Base-by-base conservation (phyloP, 1,139 yeast species). In the Pichia inconspicua region DNA sequence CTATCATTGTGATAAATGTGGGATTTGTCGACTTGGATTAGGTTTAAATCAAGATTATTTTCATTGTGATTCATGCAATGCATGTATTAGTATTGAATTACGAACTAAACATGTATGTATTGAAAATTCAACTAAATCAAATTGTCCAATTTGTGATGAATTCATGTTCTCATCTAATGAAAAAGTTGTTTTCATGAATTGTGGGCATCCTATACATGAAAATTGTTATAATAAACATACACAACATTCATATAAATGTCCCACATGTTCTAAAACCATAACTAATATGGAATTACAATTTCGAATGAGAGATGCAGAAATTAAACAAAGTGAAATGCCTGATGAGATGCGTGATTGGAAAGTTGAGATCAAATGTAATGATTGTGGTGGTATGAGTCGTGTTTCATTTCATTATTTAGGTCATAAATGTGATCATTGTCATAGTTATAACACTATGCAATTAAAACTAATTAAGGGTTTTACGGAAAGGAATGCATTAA, bases 191-290 rank as follows among this genome's bases (percentile, higher is more conserved):
- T 88, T 89, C 64, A 88, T 90, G 96, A 77, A 79, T 45, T 90
- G 97, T 66, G 97, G 97, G 4, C 97, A 90, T 66, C 87, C 95
- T 44, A 89, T 90, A 53, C 97, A 90, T 66, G 89, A 88, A 62
- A 64, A 67, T 34, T 90, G 97, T 63, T 89, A 82, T 62, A 82
- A 82, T 51, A 92, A 86, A 56, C 80, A 85, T 63, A 78, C 88
- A 19, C 76, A 80, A 56, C 88, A 85, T 61, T 80, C 87, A 22
- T 89, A 87, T 70, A 86, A 86, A 63, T 90, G 97, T 65, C 97
- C 97, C 1, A 75, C 88, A 2, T 90, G 97, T 63, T 82, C 87
- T 47, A 80, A 86, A 55, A 83, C 96, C 0, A 78, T 90, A 42
- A 74, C 84, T 38, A 87, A 88, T 66, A 89, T 90, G 78, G 96